phyloP scores from a whole-genome alignment of 257 asterid genomes.

The Solanum corneliomulleri region DNA sequence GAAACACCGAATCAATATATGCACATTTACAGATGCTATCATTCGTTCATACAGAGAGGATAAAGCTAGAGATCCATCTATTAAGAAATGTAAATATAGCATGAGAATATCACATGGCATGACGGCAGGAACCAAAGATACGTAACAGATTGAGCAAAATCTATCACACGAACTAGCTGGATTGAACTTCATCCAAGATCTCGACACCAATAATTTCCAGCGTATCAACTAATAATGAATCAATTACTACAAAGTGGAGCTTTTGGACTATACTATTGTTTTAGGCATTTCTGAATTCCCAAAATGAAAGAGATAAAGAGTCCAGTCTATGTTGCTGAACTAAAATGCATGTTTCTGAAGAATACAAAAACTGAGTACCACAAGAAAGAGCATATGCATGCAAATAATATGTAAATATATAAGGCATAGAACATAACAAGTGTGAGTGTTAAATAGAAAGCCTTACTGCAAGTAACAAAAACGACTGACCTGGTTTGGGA shows the following conservation, averaged over 20 bases:
- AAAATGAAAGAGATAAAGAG: not conserved
- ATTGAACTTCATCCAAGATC: not conserved
- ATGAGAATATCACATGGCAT: not conserved
- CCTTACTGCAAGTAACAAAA: not conserved
- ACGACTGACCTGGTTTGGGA: slow-evolving; percentile 79
- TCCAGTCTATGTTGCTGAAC: not conserved
- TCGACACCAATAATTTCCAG: not conserved
- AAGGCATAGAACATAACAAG: not conserved
- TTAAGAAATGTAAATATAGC: not conserved
- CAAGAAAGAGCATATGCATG: not conserved
- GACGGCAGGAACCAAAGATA: not conserved
- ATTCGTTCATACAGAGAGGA: not conserved
- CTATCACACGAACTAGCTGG: not conserved
- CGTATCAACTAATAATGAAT: not conserved
- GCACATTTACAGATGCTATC: not conserved
- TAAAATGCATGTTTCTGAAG: not conserved
- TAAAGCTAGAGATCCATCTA: not conserved
- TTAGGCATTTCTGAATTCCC: not conserved
- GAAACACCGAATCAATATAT: not conserved
- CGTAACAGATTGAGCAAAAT: not conserved
- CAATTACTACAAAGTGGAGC: not conserved
- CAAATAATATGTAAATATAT: not conserved
- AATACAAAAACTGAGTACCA: not conserved
- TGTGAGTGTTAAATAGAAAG: not conserved
- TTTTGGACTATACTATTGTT: not conserved